Evolutionary conservation across 2,329 filamentous ascomycete genomes (phyloP).

Genomic region (Claviceps lovelessii): DNA sequence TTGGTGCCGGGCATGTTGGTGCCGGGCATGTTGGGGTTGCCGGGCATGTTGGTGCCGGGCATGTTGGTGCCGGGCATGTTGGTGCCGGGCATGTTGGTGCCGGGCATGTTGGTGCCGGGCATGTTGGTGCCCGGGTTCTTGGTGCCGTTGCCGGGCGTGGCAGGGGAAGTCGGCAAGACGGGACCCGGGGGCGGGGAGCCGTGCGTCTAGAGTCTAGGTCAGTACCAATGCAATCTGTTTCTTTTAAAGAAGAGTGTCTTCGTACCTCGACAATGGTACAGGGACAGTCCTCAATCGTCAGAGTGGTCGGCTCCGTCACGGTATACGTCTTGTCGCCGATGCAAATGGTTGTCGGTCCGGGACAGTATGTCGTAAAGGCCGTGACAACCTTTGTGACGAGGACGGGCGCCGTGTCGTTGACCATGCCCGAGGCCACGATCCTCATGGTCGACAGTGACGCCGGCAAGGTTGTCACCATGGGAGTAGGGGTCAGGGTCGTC

Average conservation of each 20-base stretch:
- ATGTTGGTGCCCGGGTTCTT: not conserved
- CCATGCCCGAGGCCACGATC: not conserved
- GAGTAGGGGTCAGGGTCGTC: no score
- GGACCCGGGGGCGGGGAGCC: not conserved
- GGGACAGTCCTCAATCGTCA: conserved; percentile 41
- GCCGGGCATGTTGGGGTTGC: no score
- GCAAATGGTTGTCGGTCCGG: conserved; percentile 35
- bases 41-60: no score
- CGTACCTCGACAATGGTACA: conserved; percentile 29
- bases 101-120: no score
- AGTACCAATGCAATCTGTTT: no score
- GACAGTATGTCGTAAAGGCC: conserved; percentile 27
- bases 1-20: no score
- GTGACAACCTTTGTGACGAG: conserved; percentile 22
- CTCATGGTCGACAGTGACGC: not conserved
- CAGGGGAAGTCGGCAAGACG: not conserved
- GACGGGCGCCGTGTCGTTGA: not conserved
- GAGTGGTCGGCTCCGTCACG: conserved; percentile 37
- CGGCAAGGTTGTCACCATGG: not conserved
- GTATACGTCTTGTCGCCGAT: conserved; percentile 37
- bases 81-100: not conserved
- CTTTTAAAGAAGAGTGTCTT: not conserved
- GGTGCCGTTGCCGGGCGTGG: not conserved
- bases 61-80: not conserved
- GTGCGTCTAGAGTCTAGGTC: no score